Evolutionary conservation across 805 yeast genomes (phyloP).

Genomic region (Grigorovia transvaalensis): DNA sequence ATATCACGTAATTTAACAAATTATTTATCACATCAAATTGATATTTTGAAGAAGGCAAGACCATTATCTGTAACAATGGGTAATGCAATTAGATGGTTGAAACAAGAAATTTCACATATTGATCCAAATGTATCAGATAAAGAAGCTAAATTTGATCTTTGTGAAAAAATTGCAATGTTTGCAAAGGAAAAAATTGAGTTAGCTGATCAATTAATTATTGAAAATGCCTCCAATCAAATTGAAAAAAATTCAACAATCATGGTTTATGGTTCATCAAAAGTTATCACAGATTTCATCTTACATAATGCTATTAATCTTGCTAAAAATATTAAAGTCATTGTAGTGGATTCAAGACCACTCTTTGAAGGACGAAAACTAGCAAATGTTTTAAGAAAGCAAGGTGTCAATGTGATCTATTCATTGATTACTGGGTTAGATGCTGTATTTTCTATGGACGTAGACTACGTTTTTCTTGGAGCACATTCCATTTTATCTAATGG

Average conservation of each 20-base stretch:
- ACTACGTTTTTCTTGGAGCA: slow-evolving; percentile 88
- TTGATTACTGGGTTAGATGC: slow-evolving; percentile 71
- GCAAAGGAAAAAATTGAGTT: slow-evolving; percentile 76
- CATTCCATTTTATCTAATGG: slow-evolving; percentile 97
- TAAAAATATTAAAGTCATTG: slow-evolving; percentile 66
- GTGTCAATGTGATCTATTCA: slow-evolving; percentile 65
- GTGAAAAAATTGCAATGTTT: slow-evolving; percentile 65
- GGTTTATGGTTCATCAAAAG: slow-evolving; percentile 83
- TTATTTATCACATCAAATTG: slow-evolving; percentile 86
- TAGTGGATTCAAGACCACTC: slow-evolving; percentile 88
- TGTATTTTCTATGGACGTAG: slow-evolving; percentile 67
- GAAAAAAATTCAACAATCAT: slow-evolving; percentile 67
- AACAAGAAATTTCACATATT: slow-evolving; percentile 80
- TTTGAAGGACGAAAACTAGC: slow-evolving; percentile 85
- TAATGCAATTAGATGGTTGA: slow-evolving; percentile 92
- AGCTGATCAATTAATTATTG: slow-evolving; percentile 73
- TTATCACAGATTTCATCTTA: slow-evolving; percentile 62
- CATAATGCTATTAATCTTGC: slow-evolving; percentile 52
- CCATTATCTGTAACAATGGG: slow-evolving; percentile 95
- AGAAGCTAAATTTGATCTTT: slow-evolving; percentile 55
- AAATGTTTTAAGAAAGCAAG: slow-evolving; percentile 46
- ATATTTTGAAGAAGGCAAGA: slow-evolving; percentile 79
- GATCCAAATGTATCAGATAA: slow-evolving; percentile 52
- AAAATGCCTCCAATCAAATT: slow-evolving; percentile 69
- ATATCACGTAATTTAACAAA: slow-evolving; percentile 80